Evolutionary conservation across 2,329 filamentous ascomycete genomes (phyloP), one percentile per base, ranked within the genome.

Genomic region (Alternaria metachromatica): DNA sequence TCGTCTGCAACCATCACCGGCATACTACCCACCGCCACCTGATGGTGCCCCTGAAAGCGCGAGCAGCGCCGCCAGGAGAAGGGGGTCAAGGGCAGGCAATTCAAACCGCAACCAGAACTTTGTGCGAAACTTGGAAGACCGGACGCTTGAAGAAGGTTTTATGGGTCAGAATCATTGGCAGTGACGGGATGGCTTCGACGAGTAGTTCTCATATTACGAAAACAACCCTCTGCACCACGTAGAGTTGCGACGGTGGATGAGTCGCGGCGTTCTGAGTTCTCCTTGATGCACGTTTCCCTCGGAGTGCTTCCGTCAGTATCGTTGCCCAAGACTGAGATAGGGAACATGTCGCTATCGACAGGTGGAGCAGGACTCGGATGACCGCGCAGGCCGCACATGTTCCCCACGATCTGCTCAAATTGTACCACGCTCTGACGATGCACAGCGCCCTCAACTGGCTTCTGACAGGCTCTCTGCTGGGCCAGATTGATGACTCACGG

Each of bases 11-110:
- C 96, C 96, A 3, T 97, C 94, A 72, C 96, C 96, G 6, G 96
- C 96, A 2, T 99, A 99, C 81, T 99, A 98, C 73, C 96, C 96
- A 11, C 96, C 96, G 20, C 92, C 95, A 2, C 89, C 92, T 7
- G 95, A 98, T 69, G 92, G 93, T 10, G 89, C 93, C 72, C 86
- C 88, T 9, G 88, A 92, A 64, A 87, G 87, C 62, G 84, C 88
- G 23, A 84, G 85, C n/a, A 88, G 82, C 80, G 86, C 91, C 28
- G 86, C 91, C 28, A 88, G 92, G 45, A 88, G 94, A 74, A 87
- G 94, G 78, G 91, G 92, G 48, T 95, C 93, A 76, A 87, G 94
- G 60, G 87, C 87, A 49, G 87, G 89, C 70, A 84, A 71, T 48
- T 86, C 85, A 48, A 84, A 83, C 59, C 86, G 82, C 66, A 91